phyloP scores from a whole-genome alignment of 2,329 filamentous ascomycete species.

The Epichloe festucae region DNA sequence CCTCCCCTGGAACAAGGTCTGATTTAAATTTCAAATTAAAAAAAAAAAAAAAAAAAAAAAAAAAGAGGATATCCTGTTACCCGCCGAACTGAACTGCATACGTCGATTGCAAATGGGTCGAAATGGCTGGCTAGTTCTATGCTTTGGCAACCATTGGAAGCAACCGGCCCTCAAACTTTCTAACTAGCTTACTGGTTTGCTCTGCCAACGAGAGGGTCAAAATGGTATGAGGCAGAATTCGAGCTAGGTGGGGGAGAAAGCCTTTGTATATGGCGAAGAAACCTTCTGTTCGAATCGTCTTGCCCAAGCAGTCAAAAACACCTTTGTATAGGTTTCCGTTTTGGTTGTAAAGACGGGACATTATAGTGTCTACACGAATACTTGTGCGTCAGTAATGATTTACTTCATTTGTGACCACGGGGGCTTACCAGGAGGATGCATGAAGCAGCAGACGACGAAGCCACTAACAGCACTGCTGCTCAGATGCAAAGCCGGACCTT shows the following conservation, averaged over 20 bases:
- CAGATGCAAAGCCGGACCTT: constrained; percentile 79
- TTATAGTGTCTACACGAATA: constrained; percentile 63
- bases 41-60: not conserved
- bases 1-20: not conserved
- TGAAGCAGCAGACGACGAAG: constrained; percentile 92
- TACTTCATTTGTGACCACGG: not conserved
- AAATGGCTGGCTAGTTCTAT: not conserved
- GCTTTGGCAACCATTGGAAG: constrained; percentile 27
- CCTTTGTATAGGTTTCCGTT: constrained; percentile 93
- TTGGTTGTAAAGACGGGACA: constrained; percentile 98
- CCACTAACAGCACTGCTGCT: constrained; percentile 80
- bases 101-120: not conserved
- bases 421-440: constrained; percentile 79
- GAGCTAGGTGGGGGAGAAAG: constrained; percentile 89
- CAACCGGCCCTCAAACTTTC: constrained; percentile 55
- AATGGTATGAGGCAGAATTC: constrained; percentile 92
- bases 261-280: constrained; percentile 94
- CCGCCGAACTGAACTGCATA: not conserved
- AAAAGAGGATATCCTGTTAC: not conserved
- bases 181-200: constrained; percentile 89
- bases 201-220: constrained; percentile 86
- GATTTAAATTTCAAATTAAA: not conserved
- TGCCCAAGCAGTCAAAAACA: constrained; percentile 80
- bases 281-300: constrained; percentile 86
- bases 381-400: constrained; percentile 4